Base-by-base conservation (phyloP, 1,139 yeast genomes). In the Saccharomyces hybrid region DNA sequence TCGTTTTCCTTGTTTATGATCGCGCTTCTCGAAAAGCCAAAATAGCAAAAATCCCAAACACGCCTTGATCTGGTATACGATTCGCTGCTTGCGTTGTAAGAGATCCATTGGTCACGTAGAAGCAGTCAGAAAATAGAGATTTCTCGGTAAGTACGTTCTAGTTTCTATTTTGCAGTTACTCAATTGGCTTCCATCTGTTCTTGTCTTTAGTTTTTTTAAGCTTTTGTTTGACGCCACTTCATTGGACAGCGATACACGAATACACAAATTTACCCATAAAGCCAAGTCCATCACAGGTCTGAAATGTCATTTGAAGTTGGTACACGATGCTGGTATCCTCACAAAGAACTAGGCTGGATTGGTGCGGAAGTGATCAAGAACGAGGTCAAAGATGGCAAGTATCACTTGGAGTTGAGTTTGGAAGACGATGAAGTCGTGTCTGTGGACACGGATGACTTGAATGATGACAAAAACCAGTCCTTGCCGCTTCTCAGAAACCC, bases 281-380 rank as follows among this genome's bases (percentile, higher is more conserved):
- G 11, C 32, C 19, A 48, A 31, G 29, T 5, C 21, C n/a, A 29
- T 50, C 32, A 32, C 49, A 31, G 34, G 47, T 46, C 24, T 38
- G 51, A 50, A 42, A 64, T 64, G 67, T 61, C 71, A 16, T 70
- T 66, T 53, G 72, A 70, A 53, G 67, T 69, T 21, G 73, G 73
- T 32, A 69, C 72, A 28, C 91, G 96, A 66, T 91, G 98, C 75
- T 93, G 99, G 99, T 84, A 87, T 65, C 97, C 95, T 34, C 95
- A 88, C 71, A 89, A 85, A 59, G 78, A 79, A 55, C 80, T 82
- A 63, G 99, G 98, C 38, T 93, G 98, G 97, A 77, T 90, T 48
- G 96, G 97, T 48, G 95, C 90, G 51, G 86, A 84, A 58, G 89
- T 93, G 51, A 76, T 79, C 56, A 75, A 81, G 54, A 78, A 79